phyloP scores from a whole-genome alignment of 1,284 basidiomycete genomes.

The Hemileia vastatrix region DNA sequence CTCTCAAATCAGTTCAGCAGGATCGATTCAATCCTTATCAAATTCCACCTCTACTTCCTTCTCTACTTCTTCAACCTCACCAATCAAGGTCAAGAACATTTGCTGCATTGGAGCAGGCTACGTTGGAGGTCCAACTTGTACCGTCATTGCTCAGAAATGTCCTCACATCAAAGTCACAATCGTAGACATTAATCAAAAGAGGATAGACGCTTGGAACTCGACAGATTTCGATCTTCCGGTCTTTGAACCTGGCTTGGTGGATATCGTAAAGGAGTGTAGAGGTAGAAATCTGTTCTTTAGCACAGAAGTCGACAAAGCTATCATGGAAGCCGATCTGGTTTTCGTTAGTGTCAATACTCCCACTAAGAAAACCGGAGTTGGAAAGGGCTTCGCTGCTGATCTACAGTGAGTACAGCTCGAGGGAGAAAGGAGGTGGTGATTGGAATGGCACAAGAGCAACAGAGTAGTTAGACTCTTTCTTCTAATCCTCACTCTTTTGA shows the following conservation, averaged over 20 bases:
- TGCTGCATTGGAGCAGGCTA: slow-evolving; percentile 78
- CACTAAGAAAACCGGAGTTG: slow-evolving; percentile 93
- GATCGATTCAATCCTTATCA: not conserved
- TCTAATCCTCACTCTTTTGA: not conserved
- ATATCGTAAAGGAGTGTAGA: slow-evolving; percentile 74
- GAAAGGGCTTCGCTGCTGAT: slow-evolving; percentile 94
- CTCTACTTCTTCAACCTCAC: not conserved
- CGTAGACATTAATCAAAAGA: slow-evolving; percentile 87
- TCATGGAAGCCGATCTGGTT: slow-evolving; percentile 74
- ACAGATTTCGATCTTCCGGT: slow-evolving; percentile 68
- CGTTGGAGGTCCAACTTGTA: slow-evolving; percentile 68
- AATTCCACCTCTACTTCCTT: not conserved
- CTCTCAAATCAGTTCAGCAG: not conserved
- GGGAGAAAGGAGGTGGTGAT: not conserved
- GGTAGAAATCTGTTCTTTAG: slow-evolving; percentile 95
- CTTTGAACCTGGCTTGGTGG: slow-evolving; percentile 90
- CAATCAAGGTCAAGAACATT: slow-evolving; percentile 38
- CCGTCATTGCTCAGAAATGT: slow-evolving; percentile 84
- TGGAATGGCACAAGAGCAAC: not conserved
- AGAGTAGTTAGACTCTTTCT: not conserved
- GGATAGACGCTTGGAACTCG: slow-evolving; percentile 91
- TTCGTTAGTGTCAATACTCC: slow-evolving; percentile 75
- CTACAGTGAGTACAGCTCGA: slow-evolving; percentile 64
- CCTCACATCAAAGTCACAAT: slow-evolving; percentile 91
- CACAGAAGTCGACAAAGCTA: slow-evolving; percentile 84